These are phyloP conservation scores for Eucalyptus guilfoylei DNA, from an alignment of 345 rosid genomes.

Conservation along the genomic window DNA sequence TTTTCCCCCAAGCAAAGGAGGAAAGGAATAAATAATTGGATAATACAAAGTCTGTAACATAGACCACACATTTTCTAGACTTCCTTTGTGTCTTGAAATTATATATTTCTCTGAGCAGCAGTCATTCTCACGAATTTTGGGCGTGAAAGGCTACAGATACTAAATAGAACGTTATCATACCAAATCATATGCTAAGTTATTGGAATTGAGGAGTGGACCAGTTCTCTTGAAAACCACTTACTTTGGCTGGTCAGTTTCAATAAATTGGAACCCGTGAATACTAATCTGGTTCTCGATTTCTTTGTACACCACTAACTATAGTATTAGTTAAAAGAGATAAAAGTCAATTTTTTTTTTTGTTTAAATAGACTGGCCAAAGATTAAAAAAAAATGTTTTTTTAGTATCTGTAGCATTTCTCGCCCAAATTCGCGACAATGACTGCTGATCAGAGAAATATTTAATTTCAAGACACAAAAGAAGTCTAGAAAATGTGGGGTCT, in stretches of 20 bases:
- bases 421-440: background rate
- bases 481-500: background rate
- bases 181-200: background rate
- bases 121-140: background rate
- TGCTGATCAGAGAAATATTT: background rate
- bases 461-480: background rate
- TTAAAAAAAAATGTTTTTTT: no score
- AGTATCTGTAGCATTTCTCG: background rate
- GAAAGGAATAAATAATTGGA: background rate
- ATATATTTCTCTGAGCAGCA: background rate
- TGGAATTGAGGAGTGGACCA: rapidly evolving
- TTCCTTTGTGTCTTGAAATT: background rate
- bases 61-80: background rate
- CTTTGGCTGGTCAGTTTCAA: no score
- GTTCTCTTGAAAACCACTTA: no score
- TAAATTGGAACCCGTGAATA: no score
- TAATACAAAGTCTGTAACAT: background rate
- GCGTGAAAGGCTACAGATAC: background rate
- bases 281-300: no score
- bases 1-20: background rate
- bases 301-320: no score
- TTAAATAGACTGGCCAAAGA: no score
- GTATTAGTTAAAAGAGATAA: no score
- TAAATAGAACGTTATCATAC: background rate
- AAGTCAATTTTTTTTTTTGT: no score